phyloP scores from a whole-genome alignment of 2,329 filamentous ascomycete species.

The Fusarium sp. region DNA sequence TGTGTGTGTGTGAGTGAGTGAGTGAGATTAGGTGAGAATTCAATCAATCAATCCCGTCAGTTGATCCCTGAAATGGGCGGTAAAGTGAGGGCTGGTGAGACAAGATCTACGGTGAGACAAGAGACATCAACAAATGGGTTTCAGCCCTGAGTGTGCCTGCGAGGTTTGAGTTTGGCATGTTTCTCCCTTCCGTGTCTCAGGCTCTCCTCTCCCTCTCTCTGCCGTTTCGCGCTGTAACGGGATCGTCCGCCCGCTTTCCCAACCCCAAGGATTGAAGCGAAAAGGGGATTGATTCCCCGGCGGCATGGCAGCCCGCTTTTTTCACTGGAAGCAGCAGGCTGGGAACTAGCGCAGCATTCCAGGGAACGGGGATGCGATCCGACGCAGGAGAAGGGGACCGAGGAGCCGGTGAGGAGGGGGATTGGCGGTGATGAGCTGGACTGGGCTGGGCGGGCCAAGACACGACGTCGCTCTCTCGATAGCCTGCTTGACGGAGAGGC shows the following conservation, averaged over 20 bases:
- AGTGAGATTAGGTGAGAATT: conserved; percentile 14
- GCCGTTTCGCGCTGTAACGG: neutral
- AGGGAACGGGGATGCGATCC: conserved; percentile 28
- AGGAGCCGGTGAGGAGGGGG: conserved; percentile 7
- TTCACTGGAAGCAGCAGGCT: neutral
- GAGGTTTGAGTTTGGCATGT: conserved; percentile 26
- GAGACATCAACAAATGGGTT: conserved; percentile 3
- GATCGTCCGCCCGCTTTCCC: conserved; percentile 16
- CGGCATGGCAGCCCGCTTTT: neutral
- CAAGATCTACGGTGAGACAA: conserved; percentile 28
- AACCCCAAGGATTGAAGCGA: neutral
- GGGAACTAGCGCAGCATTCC: conserved; percentile 29
- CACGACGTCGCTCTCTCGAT: neutral
- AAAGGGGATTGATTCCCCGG: conserved; percentile 14
- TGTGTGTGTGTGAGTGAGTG: neutral
- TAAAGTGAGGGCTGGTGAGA: conserved; percentile 30
- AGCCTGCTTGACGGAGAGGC: neutral
- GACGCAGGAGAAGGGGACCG: conserved; percentile 23
- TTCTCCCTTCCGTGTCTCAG: conserved; percentile 30
- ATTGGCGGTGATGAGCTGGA: conserved; percentile 18
- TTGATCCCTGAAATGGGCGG: neutral
- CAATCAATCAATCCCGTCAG: neutral
- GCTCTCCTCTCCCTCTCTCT: conserved; percentile 8
- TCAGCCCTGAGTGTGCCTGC: neutral
- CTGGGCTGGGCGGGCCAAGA: neutral